Percentiles rank a stretch among this genome's conserved stretches.
These are phyloP conservation scores for Pseudopithomyces maydicus DNA, from an alignment of 2,329 filamentous ascomycete species.

Conservation along the genomic window DNA sequence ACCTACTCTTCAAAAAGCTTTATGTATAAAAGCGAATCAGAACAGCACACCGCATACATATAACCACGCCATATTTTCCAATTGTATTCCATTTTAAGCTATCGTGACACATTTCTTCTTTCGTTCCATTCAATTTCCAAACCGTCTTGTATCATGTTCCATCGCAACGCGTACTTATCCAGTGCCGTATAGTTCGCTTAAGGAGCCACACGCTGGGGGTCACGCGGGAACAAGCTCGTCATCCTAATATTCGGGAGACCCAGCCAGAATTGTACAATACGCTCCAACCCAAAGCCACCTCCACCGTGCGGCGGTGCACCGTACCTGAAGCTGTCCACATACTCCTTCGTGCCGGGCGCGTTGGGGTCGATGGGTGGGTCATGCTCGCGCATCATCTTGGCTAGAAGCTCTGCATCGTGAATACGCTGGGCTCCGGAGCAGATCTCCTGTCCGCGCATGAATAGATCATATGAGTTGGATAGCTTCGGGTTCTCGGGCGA, in stretches of 20 bases:
- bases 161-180: not conserved
- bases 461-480: slow-evolving; percentile 71
- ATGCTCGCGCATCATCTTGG: slow-evolving; percentile 62
- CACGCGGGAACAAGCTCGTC: slow-evolving; percentile 67
- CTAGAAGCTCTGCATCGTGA: slow-evolving; percentile 63
- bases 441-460: slow-evolving; percentile 73
- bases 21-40: too few species aligned
- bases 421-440: slow-evolving; percentile 71
- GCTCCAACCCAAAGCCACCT: slow-evolving; percentile 68
- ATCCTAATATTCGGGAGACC: slow-evolving; percentile 67
- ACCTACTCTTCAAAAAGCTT: too few species aligned
- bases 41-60: too few species aligned
- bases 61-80: too few species aligned
- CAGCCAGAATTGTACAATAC: slow-evolving; percentile 70
- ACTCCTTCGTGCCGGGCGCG: slow-evolving; percentile 65
- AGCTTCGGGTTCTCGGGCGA: slow-evolving; percentile 54
- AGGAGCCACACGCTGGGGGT: slow-evolving; percentile 61
- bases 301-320: slow-evolving; percentile 69
- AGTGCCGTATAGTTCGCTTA: slow-evolving; percentile 24
- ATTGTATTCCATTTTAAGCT: not conserved
- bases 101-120: not conserved
- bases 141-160: not conserved
- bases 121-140: not conserved
- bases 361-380: slow-evolving; percentile 62
- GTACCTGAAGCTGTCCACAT: slow-evolving; percentile 67